Conservation (phyloP, 495 filamentous ascomycete species). For the Annulohypoxylon stygium region DNA sequence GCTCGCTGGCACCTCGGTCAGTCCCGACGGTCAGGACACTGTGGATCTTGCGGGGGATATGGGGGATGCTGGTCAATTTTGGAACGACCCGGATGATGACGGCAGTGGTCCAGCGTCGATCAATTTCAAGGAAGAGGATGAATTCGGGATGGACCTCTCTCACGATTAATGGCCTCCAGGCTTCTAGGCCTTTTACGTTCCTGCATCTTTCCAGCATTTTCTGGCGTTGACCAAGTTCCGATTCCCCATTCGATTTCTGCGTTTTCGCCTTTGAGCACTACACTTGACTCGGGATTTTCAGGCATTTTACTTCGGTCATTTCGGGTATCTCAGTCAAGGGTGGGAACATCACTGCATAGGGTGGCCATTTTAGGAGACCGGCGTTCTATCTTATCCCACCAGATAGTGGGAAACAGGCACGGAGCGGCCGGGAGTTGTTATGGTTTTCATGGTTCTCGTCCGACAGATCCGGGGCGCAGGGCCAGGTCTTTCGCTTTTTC, state of each 20-base stretch:
- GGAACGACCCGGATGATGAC: slow-evolving; percentile 76
- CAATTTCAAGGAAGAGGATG: slow-evolving; percentile 92
- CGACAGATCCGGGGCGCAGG: slow-evolving; percentile 22
- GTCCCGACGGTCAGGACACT: slow-evolving; percentile 75
- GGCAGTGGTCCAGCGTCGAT: slow-evolving; percentile 65
- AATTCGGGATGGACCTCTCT: slow-evolving; percentile 80
- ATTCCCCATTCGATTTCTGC: slow-evolving; percentile 47
- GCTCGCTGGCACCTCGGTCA: slow-evolving; percentile 65
- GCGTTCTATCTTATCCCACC: slow-evolving; percentile 43
- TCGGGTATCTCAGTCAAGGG: slow-evolving; percentile 42
- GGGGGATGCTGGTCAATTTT: slow-evolving; percentile 72
- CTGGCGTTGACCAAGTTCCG: slow-evolving; percentile 28
- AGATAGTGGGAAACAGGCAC: slow-evolving; percentile 23
- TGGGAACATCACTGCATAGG: slow-evolving; percentile 43
- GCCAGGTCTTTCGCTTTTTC: slow-evolving; percentile 38
- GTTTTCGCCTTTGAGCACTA: slow-evolving; percentile 22
- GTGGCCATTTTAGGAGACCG: slow-evolving; percentile 41
- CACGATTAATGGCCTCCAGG: slow-evolving; percentile 28
- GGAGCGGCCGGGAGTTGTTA: slow-evolving; percentile 20
- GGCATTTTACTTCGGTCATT: slow-evolving; percentile 37
- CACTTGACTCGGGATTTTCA: slow-evolving; percentile 33
- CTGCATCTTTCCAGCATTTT: slow-evolving; percentile 35
- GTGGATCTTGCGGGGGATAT: slow-evolving; percentile 68
- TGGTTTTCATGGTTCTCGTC: slow-evolving; percentile 27
- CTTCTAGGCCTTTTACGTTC: slow-evolving; percentile 19